Percentiles rank a stretch among this genome's conserved stretches.
Conservation (phyloP, 129 eudicot species). For the Helichrysum umbraculigerum region DNA sequence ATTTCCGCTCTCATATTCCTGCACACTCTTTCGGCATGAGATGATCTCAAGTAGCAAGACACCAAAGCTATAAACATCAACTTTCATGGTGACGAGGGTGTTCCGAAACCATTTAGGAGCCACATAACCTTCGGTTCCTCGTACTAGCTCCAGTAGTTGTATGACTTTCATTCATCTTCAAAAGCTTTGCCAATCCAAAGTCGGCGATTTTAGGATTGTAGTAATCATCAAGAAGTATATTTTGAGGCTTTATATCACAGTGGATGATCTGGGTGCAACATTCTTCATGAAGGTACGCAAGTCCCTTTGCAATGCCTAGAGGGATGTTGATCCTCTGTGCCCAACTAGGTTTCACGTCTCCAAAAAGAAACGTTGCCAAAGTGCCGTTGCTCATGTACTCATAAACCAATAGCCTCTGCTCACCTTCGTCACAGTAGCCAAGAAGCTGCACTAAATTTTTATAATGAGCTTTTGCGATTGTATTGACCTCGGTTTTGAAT, state of each 20-base stretch:
- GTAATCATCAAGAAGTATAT: conserved; percentile 55
- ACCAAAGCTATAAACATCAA: conserved; percentile 63
- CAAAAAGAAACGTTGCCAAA: conserved; percentile 43
- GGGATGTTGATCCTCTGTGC: conserved; percentile 38
- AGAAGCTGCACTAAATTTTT: conserved; percentile 55
- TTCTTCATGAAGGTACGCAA: conserved; percentile 57
- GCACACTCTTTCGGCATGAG: conserved; percentile 36
- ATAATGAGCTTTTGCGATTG: conserved; percentile 48
- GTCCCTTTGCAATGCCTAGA: conserved; percentile 52
- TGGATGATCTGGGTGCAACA: conserved; percentile 63
- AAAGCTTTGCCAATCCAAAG: conserved; percentile 62
- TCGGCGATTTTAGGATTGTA: conserved; percentile 51
- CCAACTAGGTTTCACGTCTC: conserved; percentile 41
- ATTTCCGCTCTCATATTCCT: neutral
- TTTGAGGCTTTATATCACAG: conserved; percentile 70
- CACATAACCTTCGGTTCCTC: conserved; percentile 67
- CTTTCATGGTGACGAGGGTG: conserved; percentile 39
- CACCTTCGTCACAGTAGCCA: conserved; percentile 52
- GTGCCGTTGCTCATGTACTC: conserved; percentile 58
- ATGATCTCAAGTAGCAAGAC: conserved; percentile 51
- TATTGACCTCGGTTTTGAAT: conserved; percentile 46
- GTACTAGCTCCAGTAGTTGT: conserved; percentile 45
- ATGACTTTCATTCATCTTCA: conserved; percentile 41
- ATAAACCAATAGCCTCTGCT: conserved; percentile 39
- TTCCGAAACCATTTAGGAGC: conserved; percentile 68